Conservation (phyloP, 2,329 filamentous ascomycete species). For the Colletotrichum chlorophyti region DNA sequence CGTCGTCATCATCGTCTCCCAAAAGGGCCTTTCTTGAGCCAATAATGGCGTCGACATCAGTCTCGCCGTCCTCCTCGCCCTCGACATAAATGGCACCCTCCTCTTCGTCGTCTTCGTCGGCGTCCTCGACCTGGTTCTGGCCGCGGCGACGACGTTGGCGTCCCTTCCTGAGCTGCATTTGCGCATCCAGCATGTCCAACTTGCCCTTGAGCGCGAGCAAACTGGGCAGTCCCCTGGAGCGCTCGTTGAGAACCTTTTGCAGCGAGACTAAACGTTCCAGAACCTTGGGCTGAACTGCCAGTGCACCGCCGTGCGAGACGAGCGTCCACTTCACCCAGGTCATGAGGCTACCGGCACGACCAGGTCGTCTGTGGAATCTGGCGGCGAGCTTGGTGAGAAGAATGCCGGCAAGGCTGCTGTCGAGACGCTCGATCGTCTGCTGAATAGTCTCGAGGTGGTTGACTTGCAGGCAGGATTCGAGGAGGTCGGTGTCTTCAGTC, state of each 20-base stretch:
- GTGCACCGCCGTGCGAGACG: constrained; percentile 87
- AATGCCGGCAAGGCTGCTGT: constrained; percentile 79
- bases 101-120: constrained; percentile 62
- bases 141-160: constrained; percentile 58
- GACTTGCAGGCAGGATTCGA: constrained; percentile 90
- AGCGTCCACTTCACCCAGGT: constrained; percentile 97
- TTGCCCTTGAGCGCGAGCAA: constrained; percentile 92
- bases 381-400: constrained; percentile 87
- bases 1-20: constrained; percentile 63
- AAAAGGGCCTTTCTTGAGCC: constrained; percentile 45
- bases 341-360: constrained; percentile 88
- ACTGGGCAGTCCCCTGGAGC: constrained; percentile 81
- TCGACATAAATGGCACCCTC: constrained; percentile 89
- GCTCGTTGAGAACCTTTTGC: constrained; percentile 86
- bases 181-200: constrained; percentile 90
- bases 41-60: constrained; percentile 40
- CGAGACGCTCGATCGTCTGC: constrained; percentile 88
- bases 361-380: constrained; percentile 84
- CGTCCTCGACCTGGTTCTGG: constrained; percentile 50
- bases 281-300: constrained; percentile 85
- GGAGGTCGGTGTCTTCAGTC: constrained; percentile 87
- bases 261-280: constrained; percentile 79
- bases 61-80: constrained; percentile 66
- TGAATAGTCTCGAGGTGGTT: constrained; percentile 79
- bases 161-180: constrained; percentile 79